Percentiles rank a stretch among this genome's conserved stretches.
phyloP scores from a whole-genome alignment of 805 yeast genomes.

The Huiozyma naganishii region DNA sequence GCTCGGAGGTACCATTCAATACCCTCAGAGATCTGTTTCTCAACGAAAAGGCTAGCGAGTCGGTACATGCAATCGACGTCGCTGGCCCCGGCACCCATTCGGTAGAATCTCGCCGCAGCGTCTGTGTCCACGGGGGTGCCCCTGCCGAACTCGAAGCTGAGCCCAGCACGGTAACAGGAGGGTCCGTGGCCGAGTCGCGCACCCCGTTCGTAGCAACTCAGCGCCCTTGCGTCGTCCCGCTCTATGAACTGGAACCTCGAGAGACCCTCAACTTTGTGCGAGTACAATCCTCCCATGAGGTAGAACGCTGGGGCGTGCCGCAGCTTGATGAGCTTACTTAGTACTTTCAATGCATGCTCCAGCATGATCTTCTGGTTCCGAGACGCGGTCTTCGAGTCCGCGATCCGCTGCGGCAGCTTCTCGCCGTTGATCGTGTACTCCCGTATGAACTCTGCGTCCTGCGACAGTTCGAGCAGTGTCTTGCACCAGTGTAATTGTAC shows the following conservation, averaged over 20 bases:
- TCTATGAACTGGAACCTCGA: constrained; percentile 25
- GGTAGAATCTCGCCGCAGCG: constrained; percentile 45
- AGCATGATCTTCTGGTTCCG: constrained; percentile 47
- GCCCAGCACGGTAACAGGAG: constrained; percentile 60
- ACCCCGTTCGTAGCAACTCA: constrained; percentile 47
- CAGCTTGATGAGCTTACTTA: constrained; percentile 43
- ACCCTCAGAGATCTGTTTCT: constrained; percentile 21
- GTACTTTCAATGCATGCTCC: constrained; percentile 46
- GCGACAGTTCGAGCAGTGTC: constrained; percentile 38
- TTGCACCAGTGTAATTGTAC: constrained; percentile 60
- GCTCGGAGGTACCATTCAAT: constrained; percentile 45
- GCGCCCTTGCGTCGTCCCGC: constrained; percentile 50
- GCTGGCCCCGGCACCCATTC: constrained; percentile 51
- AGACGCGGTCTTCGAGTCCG: constrained; percentile 32
- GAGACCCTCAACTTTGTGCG: constrained; percentile 25
- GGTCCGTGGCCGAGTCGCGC: constrained; percentile 47
- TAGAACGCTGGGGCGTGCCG: constrained; percentile 46
- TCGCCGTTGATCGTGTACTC: constrained; percentile 40
- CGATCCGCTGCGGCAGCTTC: constrained; percentile 29
- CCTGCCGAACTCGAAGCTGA: constrained; percentile 43
- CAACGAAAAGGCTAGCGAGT: constrained; percentile 37
- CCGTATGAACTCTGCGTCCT: constrained; percentile 32
- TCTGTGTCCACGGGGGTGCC: constrained; percentile 31
- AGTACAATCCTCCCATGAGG: constrained; percentile 51
- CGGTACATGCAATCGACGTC: constrained; percentile 59